Evolutionary conservation across 1,284 basidiomycete genomes (phyloP).

Genomic region (Ustilago vetiveriae): DNA sequence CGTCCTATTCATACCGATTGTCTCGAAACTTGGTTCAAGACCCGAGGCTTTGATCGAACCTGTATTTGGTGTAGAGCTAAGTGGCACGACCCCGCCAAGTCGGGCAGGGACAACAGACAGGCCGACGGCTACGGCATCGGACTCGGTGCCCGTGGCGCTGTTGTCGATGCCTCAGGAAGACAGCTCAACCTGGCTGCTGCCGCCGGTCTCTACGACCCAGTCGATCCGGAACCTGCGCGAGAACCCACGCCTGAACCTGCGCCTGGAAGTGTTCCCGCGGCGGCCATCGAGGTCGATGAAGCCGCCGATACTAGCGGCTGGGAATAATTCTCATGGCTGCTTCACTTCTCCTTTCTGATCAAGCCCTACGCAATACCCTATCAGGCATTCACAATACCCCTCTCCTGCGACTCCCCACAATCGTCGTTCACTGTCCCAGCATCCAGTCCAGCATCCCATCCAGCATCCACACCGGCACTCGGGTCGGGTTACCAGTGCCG

Average conservation of each 20-base stretch:
- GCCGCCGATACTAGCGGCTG: conserved; percentile 5
- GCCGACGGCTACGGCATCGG: conserved; percentile 39
- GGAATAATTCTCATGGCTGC: conserved; percentile 8
- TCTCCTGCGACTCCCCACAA: too few species aligned
- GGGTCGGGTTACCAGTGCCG: too few species aligned
- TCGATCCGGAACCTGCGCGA: conserved; percentile 9
- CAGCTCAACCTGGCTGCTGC: conserved; percentile 41
- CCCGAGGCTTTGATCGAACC: conserved; percentile 15
- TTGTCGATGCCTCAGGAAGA: conserved; percentile 14
- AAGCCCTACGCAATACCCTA: neutral
- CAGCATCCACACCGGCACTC: too few species aligned
- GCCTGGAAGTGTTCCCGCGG: neutral
- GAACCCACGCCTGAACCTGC: too few species aligned
- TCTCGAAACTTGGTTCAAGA: conserved; percentile 36
- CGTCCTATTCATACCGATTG: conserved; percentile 45
- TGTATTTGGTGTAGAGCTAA: conserved; percentile 47
- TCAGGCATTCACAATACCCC: conserved; percentile 1
- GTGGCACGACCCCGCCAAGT: conserved; percentile 15
- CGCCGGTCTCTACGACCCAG: conserved; percentile 14
- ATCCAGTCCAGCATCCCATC: too few species aligned
- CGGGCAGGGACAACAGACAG: neutral
- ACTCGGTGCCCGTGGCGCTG: conserved; percentile 9
- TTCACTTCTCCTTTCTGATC: too few species aligned
- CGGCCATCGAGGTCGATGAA: conserved; percentile 1
- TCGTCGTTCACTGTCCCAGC: too few species aligned